A percentile compares a stretch with the other conserved stretches of the same genome.
Conservation (phyloP, 140 eudicot genomes). For the Ambrosia hybrid region DNA sequence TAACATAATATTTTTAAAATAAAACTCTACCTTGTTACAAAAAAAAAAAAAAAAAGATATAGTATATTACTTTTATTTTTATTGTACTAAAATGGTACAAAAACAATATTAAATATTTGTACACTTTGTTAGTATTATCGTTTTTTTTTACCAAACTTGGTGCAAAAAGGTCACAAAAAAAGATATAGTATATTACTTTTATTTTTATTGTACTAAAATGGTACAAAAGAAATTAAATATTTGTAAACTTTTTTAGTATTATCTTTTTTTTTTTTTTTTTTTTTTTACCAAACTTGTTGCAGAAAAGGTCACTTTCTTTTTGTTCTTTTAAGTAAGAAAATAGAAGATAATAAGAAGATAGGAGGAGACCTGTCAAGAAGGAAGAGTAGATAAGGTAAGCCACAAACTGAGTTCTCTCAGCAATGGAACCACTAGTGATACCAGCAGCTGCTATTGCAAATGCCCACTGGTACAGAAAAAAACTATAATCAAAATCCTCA, state of each 20-base stretch:
- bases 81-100: too few relatives aligned
- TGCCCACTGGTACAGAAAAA: slow-evolving; percentile 68
- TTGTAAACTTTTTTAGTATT: too few relatives aligned
- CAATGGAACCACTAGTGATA: slow-evolving; percentile 68
- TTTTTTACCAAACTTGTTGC: not conserved
- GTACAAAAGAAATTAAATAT: too few relatives aligned
- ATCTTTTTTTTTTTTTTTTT: too few relatives aligned
- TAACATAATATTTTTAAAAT: too few relatives aligned
- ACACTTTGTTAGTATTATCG: too few relatives aligned
- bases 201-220: too few relatives aligned
- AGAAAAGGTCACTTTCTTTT: not conserved
- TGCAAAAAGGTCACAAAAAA: not conserved
- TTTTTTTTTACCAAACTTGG: not conserved
- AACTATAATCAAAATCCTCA: slow-evolving; percentile 55
- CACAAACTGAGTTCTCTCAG: slow-evolving; percentile 70
- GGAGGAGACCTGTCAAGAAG: slow-evolving; percentile 44
- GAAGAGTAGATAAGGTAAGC: slow-evolving; percentile 71
- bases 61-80: too few relatives aligned
- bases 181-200: too few relatives aligned
- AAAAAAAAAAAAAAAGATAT: too few relatives aligned
- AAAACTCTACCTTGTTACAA: too few relatives aligned
- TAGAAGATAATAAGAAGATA: not conserved
- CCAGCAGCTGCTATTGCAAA: slow-evolving; percentile 79
- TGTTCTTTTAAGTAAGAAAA: not conserved
- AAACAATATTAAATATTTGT: too few relatives aligned